Conservation (phyloP, 2,329 filamentous ascomycete species). For the Phoma sp. region DNA sequence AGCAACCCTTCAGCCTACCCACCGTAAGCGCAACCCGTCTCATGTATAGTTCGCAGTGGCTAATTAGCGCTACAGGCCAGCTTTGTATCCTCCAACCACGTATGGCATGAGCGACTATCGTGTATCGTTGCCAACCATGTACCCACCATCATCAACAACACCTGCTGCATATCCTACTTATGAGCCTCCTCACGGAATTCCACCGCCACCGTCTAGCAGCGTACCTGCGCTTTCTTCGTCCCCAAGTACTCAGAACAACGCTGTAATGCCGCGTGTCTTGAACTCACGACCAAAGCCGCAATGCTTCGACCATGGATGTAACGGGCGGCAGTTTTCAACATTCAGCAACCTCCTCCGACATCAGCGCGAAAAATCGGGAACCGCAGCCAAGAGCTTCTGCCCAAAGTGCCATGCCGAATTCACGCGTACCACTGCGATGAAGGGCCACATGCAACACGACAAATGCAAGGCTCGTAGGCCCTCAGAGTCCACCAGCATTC, state of each 20-base stretch:
- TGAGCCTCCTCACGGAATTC: constrained; percentile 33
- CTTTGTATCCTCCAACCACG: constrained; percentile 43
- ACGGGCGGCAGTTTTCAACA: constrained; percentile 92
- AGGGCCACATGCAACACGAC: constrained; percentile 85
- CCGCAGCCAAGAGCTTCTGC: constrained; percentile 86
- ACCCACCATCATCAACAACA: constrained; percentile 44
- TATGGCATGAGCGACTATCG: constrained; percentile 46
- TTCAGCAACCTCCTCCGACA: constrained; percentile 94
- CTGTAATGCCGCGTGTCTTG: constrained; percentile 63
- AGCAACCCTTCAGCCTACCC: constrained; percentile 43
- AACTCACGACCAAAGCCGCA: constrained; percentile 88
- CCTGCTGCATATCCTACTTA: constrained; percentile 44
- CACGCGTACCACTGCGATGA: constrained; percentile 85
- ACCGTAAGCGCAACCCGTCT: constrained; percentile 32
- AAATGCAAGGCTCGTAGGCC: constrained; percentile 83
- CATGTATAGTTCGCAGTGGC: neutral
- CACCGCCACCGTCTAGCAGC: constrained; percentile 25
- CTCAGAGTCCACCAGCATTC: constrained; percentile 44
- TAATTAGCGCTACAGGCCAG: constrained; percentile 27
- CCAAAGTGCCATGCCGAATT: constrained; percentile 93
- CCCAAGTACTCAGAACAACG: constrained; percentile 33
- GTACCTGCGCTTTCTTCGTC: constrained; percentile 39
- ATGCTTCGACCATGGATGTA: constrained; percentile 97
- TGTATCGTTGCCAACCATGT: constrained; percentile 44
- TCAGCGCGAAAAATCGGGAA: constrained; percentile 92